These are phyloP conservation scores for Chaetomium fimeti DNA, from an alignment of 495 filamentous ascomycete species.

Conservation along the genomic window DNA sequence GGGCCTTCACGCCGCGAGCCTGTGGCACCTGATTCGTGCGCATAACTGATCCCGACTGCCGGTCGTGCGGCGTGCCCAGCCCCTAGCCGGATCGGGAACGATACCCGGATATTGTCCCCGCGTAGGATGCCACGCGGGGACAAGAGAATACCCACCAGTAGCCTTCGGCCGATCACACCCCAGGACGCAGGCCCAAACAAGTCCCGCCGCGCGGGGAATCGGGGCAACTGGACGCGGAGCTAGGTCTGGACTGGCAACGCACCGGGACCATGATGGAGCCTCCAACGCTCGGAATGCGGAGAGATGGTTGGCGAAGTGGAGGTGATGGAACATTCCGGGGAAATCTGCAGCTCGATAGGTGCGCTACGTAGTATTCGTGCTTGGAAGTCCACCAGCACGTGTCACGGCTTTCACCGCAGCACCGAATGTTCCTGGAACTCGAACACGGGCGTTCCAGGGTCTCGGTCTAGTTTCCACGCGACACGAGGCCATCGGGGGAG, in stretches of 20 bases:
- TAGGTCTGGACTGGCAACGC: not conserved
- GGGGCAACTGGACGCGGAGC: not conserved
- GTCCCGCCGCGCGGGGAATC: not conserved
- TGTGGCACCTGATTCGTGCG: slow-evolving; percentile 13
- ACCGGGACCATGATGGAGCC: not conserved
- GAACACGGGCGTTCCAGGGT: not conserved
- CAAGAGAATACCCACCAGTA: slow-evolving; percentile 13
- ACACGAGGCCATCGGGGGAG: not conserved
- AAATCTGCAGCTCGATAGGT: not conserved
- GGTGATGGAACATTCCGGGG: not conserved
- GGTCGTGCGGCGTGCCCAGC: not conserved
- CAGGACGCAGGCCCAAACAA: not conserved
- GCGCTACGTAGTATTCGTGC: not conserved
- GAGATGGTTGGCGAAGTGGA: not conserved
- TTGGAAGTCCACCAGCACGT: not conserved
- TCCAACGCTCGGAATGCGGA: not conserved
- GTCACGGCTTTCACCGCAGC: not conserved
- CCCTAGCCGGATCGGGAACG: not conserved
- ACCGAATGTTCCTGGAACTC: not conserved
- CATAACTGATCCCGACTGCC: not conserved
- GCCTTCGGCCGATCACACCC: not conserved
- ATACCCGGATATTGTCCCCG: not conserved
- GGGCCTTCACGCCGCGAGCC: not conserved
- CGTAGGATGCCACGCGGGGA: not conserved
- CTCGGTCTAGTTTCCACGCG: not conserved